Base-by-base conservation (phyloP, 208 protist genomes). In the Crithidia mellificae region DNA sequence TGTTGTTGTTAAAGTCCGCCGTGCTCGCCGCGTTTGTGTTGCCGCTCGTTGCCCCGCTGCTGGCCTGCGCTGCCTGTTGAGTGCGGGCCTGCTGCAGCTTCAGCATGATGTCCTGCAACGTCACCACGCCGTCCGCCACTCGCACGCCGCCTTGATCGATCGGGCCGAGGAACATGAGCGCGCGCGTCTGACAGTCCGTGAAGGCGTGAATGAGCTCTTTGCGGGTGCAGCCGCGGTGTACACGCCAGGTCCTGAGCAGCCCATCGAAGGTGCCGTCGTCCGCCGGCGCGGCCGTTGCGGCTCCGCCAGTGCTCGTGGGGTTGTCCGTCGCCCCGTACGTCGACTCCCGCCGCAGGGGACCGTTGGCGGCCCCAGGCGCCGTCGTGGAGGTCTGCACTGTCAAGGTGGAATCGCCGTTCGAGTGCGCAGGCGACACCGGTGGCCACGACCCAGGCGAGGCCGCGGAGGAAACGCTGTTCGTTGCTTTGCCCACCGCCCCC, bases 161-260 rank as follows among this genome's bases (percentile, higher is more conserved):
- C 12, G 74, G 72, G 19, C 77, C 78, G 8, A 95, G 78, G 47
- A 92, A 62, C 69, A 93, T 84, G 19, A 95, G 39, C 4, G 64
- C 76, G 11, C 80, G 70, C 20, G 74, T 85, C 7, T 25, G 51
- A 12, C 63, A 55, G 47, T 81, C 73, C 7, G 58, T 68, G 72
- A 95, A 85, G 57, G 71, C 72, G 19, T 78, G 75, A 32, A 93
- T 79, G 15, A 95, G 71, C 64, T 91, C 86, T 68, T 95, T 93
- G 47, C 90, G 86, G 1, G 90, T 95, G 62, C 90, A 91, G 19
- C 90, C 90, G 29, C 53, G 44, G 63, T 84, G 81, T 5, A 88
- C 68, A 1, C 65, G 53, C 84, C 86, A 91, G 2, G 50, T 61
- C 63, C 25, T 52, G n/a, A 70, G 63, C 9, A 84, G 12, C 11